Evolutionary conservation across 305 asterid species (phyloP).

Genomic region (Solanum aculeatissimum): DNA sequence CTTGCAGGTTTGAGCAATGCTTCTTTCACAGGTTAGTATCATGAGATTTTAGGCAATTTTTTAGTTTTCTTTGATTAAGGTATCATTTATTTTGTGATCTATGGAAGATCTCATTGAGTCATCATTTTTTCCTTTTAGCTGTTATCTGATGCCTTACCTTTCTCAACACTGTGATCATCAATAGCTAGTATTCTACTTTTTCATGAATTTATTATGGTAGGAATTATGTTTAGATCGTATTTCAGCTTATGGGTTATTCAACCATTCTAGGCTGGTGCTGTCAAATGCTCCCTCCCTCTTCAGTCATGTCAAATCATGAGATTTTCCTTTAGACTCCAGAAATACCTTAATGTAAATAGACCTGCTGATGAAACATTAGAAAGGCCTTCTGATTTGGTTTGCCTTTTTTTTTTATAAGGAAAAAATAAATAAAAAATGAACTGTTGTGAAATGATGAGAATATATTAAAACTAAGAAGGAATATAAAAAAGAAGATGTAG

Average conservation of each 20-base stretch:
- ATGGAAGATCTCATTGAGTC: background rate
- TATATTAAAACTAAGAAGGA: too few relatives aligned
- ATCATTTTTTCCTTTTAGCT: background rate
- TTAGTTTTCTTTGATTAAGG: background rate
- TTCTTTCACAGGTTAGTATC: conserved; percentile 54
- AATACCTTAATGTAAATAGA: background rate
- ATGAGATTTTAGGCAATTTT: background rate
- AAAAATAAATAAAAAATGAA: background rate
- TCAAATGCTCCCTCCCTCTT: background rate
- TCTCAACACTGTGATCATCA: background rate
- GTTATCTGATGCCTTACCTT: background rate
- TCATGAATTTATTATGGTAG: background rate
- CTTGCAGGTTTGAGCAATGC: conserved; percentile 68
- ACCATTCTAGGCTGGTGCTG: background rate
- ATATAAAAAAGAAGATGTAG: too few relatives aligned
- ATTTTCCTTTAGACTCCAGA: background rate
- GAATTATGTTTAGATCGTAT: background rate
- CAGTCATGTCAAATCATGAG: background rate
- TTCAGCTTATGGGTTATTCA: background rate
- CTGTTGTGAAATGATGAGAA: too few relatives aligned
- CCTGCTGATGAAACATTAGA: background rate
- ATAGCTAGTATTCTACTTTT: background rate
- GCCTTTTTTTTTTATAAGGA: background rate
- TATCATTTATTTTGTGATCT: background rate
- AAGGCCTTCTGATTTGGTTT: background rate